These are phyloP conservation scores for Penicillium arizonense DNA, from an alignment of 495 filamentous ascomycete species.

Conservation along the genomic window DNA sequence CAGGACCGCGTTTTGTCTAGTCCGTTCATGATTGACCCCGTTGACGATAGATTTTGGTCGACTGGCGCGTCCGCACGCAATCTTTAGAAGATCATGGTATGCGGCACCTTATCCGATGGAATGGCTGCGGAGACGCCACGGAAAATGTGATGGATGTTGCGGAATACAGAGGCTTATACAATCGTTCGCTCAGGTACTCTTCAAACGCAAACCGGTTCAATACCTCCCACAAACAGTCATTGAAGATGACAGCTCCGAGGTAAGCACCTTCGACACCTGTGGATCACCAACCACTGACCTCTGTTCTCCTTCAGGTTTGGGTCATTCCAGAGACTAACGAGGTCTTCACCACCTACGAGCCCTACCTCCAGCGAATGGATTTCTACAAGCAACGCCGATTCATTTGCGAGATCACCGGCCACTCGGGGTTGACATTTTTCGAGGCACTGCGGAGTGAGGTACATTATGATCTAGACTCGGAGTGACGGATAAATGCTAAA, in stretches of 20 bases:
- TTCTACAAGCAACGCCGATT: slow-evolving; percentile 94
- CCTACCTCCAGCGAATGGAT: slow-evolving; percentile 82
- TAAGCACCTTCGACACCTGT: slow-evolving; percentile 33
- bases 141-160: not conserved
- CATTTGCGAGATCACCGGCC: slow-evolving; percentile 92
- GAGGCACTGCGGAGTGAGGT: slow-evolving; percentile 94
- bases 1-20: slow-evolving; percentile 20
- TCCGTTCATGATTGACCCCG: slow-evolving; percentile 20
- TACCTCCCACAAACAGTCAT: slow-evolving; percentile 70
- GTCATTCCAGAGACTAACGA: slow-evolving; percentile 86
- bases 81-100: slow-evolving; percentile 40
- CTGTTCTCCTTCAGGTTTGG: slow-evolving; percentile 68
- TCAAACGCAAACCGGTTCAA: slow-evolving; percentile 94
- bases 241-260: slow-evolving; percentile 78
- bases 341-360: slow-evolving; percentile 85
- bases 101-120: slow-evolving; percentile 4
- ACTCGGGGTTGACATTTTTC: slow-evolving; percentile 90
- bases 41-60: slow-evolving; percentile 25
- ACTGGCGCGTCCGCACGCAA: slow-evolving; percentile 24
- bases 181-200: slow-evolving; percentile 66
- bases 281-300: slow-evolving; percentile 4
- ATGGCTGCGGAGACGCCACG: slow-evolving; percentile 1
- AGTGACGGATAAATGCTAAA: slow-evolving; percentile 4
- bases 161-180: slow-evolving; percentile 19
- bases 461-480: slow-evolving; percentile 27